Base-by-base conservation (phyloP, 2,329 filamentous ascomycete species). In the Trichoderma pleuroti region DNA sequence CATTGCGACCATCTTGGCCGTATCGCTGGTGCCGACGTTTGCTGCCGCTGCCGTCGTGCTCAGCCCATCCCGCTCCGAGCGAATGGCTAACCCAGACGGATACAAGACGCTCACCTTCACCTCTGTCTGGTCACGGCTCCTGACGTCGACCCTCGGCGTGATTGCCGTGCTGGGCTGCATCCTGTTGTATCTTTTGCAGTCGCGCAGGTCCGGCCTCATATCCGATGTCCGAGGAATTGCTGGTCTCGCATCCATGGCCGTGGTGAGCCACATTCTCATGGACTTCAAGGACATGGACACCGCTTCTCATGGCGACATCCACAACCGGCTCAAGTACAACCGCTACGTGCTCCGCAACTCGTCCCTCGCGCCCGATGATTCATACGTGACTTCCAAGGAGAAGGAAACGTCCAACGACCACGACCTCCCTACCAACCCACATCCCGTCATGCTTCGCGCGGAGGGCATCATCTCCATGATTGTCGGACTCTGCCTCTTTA, bases 281-380 rank as follows among this genome's bases (percentile, higher is more conserved):
- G 91, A 93, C 76, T 93, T 93, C 76, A 89, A 88, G 73, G 90
- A 90, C 70, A 87, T 92, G 80, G 91, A 93, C 76, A 87, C 88
- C 1, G 90, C 88, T 9, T 88, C 85, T 5, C 88, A 90, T 68
- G 82, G 88, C 62, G 86, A 90, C 66, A 93, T 93, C 54, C 91
- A 93, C 77, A 83, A 88, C 63, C 87, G 86, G 74, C 83, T 93
- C n/a, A 89, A 89, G 72, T 80, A 87, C 32, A 86, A 88, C 72
- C 87, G 91, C 46, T 93, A 93, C 74, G 86, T 90, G 68, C 81
- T 93, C 28, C 87, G 90, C 72, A 92, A 93, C 78, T 91, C 89
- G 16, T 91, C 90, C 0, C 82, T 93, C 4, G 90, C 90, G 39
- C 91, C 91, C 1, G 88, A 91, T 73, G 85, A 87, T 52, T 82